Evolutionary conservation across 2,329 filamentous ascomycete species (phyloP), one percentile per base, ranked within the genome.

Genomic region (Oidium heveae): DNA sequence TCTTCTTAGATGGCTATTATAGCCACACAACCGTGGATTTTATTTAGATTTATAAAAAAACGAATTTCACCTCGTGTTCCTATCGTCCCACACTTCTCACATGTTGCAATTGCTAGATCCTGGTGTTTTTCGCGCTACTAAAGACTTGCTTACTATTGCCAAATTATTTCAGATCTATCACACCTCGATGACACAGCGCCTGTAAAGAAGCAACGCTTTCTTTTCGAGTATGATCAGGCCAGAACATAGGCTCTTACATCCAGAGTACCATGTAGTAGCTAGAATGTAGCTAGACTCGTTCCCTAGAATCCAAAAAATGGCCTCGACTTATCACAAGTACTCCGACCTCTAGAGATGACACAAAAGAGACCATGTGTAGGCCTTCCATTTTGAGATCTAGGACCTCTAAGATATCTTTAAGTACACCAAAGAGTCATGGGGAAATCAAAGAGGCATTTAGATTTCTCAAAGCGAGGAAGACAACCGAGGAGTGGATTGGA

Each of bases 31-130:
- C 34, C 34, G 34, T 50, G 33, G 46, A 33, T 32, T 32, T 50
- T 4, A 50, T 32, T 20, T 50, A 24, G 46, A 2, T 28, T 15
- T 15, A 24, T 32, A 28, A 3, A 32, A 32, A 50, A 50, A 12
- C n/a, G n/a, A n/a, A 47, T 8, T 22, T 22, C 44, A 47, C n/a
- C 44, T 47, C 22, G 44, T 47, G 20, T n/a, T 47, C n/a, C 44
- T 20, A 12, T 22, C 15, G 8, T 3, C 60, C 10, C 58, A 67
- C 57, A 64, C 59, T 28, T 68, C 63, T 47, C 60, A 68, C 58
- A 56, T 67, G 15, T 59, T 67, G 13, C 61, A 69, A 57, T 66
- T 63, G 12, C 63, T 68, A 43, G 61, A 68, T 61, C 59, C 66
- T 13, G 61, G 59, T 44, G 63, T 60, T 54, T 68, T 67, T 58